Base-by-base conservation (phyloP, 2,329 filamentous ascomycete species). In the Trichoderma citrinoviride region DNA sequence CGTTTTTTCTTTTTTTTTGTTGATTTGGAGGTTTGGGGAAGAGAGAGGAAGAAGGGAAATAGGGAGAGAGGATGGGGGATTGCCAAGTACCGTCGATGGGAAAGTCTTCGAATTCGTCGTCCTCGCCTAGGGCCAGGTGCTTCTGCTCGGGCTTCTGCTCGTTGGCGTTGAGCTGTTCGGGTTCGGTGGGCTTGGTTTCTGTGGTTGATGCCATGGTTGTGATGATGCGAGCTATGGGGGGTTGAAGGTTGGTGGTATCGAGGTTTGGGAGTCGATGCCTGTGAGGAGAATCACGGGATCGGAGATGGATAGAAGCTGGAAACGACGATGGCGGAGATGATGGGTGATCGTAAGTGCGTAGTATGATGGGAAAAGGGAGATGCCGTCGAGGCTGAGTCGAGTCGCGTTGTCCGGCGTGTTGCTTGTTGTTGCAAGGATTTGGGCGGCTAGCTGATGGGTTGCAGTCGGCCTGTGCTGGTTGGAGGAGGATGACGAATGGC, bases 71-170 rank as follows among this genome's bases (percentile, higher is more conserved):
- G 29, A n/a, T 50, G 47, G 29, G 27, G 27, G 27, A 10, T 33
- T 10, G 29, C 7, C 15, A 74, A 81, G 47, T 80, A 97, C 95
- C 93, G 80, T 99, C 94, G 64, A 96, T 91, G 27, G 95, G 95
- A 75, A 99, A 99, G 78, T 99, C 95, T 77, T 99, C 95, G 74
- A 99, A 99, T 81, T 99, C 95, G 78, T 99, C 95, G 75, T 99
- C 95, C 77, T 99, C 95, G 78, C 97, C 95, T 29, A 98, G 85
- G 65, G 90, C 86, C 40, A 89, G 71, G 73, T 87, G 81, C 70
- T 82, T 81, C 70, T 83, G 80, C 65, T 79, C 76, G 67, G 79
- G 68, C 61, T 73, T 70, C 67, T 73, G 71, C 56, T 72, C 68
- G 23, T 67, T 47, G 29, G 67, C 40, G 57, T 68, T 43, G 58